A percentile compares a stretch with the other conserved stretches of the same genome.
Conservation (phyloP, 208 protist species). For the Crithidia fasciculata region DNA sequence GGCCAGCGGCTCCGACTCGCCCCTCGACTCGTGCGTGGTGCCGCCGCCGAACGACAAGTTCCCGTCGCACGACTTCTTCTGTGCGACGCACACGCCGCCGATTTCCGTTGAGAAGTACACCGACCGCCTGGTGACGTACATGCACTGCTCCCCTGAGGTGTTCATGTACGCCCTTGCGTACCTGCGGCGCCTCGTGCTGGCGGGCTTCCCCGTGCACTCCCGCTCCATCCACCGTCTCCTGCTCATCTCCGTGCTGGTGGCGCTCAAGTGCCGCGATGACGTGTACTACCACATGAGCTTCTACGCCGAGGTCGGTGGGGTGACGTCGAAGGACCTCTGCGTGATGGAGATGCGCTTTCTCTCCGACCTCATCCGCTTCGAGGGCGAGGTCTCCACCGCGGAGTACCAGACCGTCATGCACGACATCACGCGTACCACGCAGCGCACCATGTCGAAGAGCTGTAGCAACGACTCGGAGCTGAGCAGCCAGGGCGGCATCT, state of each 20-base stretch:
- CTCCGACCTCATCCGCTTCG: constrained; percentile 56
- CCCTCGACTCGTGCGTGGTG: constrained; percentile 2
- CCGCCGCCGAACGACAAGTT: constrained; percentile 30
- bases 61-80: constrained; percentile 57
- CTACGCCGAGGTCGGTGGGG: constrained; percentile 85
- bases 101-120: constrained; percentile 59
- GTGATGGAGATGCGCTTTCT: constrained; percentile 85
- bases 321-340: constrained; percentile 75
- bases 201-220: constrained; percentile 46
- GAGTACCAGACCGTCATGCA: constrained; percentile 50
- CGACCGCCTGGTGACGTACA: constrained; percentile 53
- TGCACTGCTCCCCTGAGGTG: constrained; percentile 49
- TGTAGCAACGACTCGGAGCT: constrained; percentile 21
- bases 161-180: constrained; percentile 62
- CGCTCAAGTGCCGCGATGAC: constrained; percentile 87
- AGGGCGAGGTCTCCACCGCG: constrained; percentile 38
- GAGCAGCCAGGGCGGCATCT: constrained; percentile 30
- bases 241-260: constrained; percentile 70
- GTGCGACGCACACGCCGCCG: constrained; percentile 39
- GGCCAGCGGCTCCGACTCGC: constrained; percentile 5
- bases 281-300: constrained; percentile 83
- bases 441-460: constrained; percentile 15
- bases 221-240: constrained; percentile 81
- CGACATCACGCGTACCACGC: constrained; percentile 41
- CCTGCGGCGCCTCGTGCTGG: constrained; percentile 40